Evolutionary conservation across 1,284 basidiomycete genomes (phyloP).

Genomic region (Pterulicium gracile): DNA sequence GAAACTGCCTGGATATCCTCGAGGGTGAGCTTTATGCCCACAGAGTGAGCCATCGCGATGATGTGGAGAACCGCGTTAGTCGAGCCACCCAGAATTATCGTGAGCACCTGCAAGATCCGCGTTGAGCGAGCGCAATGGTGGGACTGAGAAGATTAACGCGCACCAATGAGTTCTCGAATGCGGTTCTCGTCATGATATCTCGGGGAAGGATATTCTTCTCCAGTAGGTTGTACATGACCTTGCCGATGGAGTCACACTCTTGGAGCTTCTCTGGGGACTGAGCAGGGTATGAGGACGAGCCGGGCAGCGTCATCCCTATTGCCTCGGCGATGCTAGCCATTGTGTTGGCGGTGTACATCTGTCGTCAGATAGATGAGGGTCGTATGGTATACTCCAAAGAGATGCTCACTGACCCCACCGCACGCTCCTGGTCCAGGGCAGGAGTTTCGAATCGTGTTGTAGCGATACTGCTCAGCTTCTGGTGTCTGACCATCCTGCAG

Average conservation of each 20-base stretch:
- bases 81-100: constrained; percentile 91
- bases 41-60: constrained; percentile 84
- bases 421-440: constrained; percentile 96
- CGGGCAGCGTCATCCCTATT: constrained; percentile 90
- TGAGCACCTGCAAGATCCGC: constrained; percentile 51
- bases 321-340: constrained; percentile 92
- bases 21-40: constrained; percentile 71
- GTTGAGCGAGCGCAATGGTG: constrained; percentile 5
- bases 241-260: constrained; percentile 78
- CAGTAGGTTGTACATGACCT: constrained; percentile 75
- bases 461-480: constrained; percentile 72
- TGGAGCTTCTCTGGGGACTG: constrained; percentile 79
- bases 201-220: constrained; percentile 88
- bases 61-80: constrained; percentile 90
- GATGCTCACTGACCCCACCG: constrained; percentile 78
- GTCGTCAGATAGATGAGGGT: constrained; percentile 16
- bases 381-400: too few relatives aligned
- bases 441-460: constrained; percentile 80
- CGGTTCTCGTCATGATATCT: constrained; percentile 92
- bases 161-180: constrained; percentile 97
- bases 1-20: constrained; percentile 86
- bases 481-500: constrained; percentile 80
- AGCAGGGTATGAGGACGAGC: constrained; percentile 93
- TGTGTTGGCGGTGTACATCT: constrained; percentile 97
- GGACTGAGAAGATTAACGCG: constrained; percentile 12